Evolutionary conservation across 345 rosid species (phyloP).

Genomic region (Gynandropsis gynandra): DNA sequence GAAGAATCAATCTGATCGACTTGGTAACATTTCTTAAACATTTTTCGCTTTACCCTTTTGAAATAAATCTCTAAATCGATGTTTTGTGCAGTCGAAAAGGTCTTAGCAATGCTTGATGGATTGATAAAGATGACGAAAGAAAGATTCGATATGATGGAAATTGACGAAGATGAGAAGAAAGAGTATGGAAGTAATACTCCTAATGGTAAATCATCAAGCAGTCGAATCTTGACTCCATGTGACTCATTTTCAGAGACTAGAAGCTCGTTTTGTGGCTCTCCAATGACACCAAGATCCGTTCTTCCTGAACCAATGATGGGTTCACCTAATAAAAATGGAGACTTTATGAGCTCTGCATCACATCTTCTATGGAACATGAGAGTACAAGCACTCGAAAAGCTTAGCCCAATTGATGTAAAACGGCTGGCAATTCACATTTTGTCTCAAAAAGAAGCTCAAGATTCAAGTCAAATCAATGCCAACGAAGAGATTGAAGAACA

Average conservation of each 20-base stretch:
- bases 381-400: constrained; percentile 62
- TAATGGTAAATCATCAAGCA: constrained; percentile 18
- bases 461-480: constrained; percentile 19
- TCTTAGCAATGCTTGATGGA: constrained; percentile 49
- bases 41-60: neutral
- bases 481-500: constrained; percentile 26
- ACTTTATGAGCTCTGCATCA: constrained; percentile 32
- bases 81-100: constrained; percentile 41
- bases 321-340: constrained; percentile 22
- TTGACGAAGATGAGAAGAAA: constrained; percentile 37
- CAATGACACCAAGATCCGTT: constrained; percentile 37
- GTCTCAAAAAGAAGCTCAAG: constrained; percentile 30
- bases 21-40: constrained; percentile 29
- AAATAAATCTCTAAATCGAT: neutral
- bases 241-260: constrained; percentile 36
- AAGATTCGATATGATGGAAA: constrained; percentile 54
- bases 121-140: constrained; percentile 47
- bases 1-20: constrained; percentile 33
- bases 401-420: constrained; percentile 61
- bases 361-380: constrained; percentile 39
- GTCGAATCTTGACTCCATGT: constrained; percentile 20
- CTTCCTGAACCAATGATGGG: constrained; percentile 28
- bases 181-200: constrained; percentile 17
- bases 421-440: constrained; percentile 46
- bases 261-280: constrained; percentile 33